Percentiles rank a stretch among this genome's conserved stretches.
Conservation (phyloP, 2,329 filamentous ascomycete genomes). For the Orbilia brochopaga region DNA sequence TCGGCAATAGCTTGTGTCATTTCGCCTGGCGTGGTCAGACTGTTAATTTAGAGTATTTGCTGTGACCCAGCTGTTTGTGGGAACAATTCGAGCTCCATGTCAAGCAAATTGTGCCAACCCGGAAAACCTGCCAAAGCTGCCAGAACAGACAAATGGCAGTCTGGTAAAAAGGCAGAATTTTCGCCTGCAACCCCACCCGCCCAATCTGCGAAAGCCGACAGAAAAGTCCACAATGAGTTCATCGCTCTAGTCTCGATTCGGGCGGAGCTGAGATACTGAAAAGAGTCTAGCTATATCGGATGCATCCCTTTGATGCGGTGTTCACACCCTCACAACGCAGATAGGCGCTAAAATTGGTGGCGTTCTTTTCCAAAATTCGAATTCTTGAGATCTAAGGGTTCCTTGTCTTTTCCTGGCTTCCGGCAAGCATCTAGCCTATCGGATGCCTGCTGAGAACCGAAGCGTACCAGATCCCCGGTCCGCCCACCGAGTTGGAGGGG, state of each 20-base stretch:
- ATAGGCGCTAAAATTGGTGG: slow-evolving; percentile 34
- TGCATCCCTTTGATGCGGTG: slow-evolving; percentile 14
- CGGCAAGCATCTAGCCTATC: slow-evolving; percentile 37
- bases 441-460: slow-evolving; percentile 42
- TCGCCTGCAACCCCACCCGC: slow-evolving; percentile 1
- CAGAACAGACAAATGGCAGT: slow-evolving; percentile 5
- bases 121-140: slow-evolving; percentile 17
- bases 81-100: no score
- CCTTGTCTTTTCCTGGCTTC: slow-evolving; percentile 22
- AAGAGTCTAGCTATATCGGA: slow-evolving; percentile 4
- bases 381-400: slow-evolving; percentile 27
- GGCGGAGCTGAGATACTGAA: slow-evolving; percentile 9
- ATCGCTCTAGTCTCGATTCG: slow-evolving; percentile 10
- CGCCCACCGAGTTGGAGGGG: slow-evolving; percentile 19
- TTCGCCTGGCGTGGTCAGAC: no score
- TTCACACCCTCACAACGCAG: slow-evolving; percentile 33
- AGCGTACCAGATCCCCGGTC: slow-evolving; percentile 50
- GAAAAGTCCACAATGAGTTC: neutral
- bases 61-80: no score
- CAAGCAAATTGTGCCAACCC: no score
- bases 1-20: no score
- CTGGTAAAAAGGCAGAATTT: neutral
- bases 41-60: no score
- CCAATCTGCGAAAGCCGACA: neutral
- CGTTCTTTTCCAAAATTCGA: slow-evolving; percentile 17